Base-by-base conservation (phyloP, 139 green algal genomes). In the Penium margaritaceum region DNA sequence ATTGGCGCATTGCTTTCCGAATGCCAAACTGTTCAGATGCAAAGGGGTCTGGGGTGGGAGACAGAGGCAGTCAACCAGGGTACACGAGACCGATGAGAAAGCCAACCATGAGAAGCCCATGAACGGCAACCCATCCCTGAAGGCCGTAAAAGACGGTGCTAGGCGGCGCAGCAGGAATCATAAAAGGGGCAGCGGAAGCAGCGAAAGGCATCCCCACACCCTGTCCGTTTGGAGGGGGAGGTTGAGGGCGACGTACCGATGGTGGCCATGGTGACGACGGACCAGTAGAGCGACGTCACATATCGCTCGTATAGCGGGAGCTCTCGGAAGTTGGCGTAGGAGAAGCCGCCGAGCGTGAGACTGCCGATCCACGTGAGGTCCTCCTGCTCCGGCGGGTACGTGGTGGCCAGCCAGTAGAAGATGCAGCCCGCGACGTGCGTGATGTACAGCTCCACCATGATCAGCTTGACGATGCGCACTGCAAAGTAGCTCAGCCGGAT, bases 401-500 rank as follows among this genome's bases (percentile, higher is more conserved):
- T 76, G 53, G 47, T 67, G 30, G 68, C 68, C n/a, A 76, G 68
- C 30, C 51, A 76, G 53, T 76, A 76, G 53, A 76, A 76, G 32
- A 76, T 32, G 41, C 68, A 76, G 24, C 36, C 68, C 4, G 68
- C 68, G 0, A 67, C 38, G 41, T 76, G 68, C 3, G 51, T 67
- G 37, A 27, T 33, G 41, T 69, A 76, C 17, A 76, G 24, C 51
- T 76, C 68, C 47, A 65, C 38, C 15, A 67, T 21, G 5, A 65
- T 34, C 29, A 76, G 60, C 53, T 54, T 51, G n/a, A 3, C 29
- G 29, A 76, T 43, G 5, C 70, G 55, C n/a, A 71, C 70, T 27
- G 69, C 38, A 4, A 77, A 72, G 62, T 77, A 77, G 36, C 69
- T 77, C 15, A 71, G 21, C 19, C 61, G 54, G 30, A 60, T 77